These are phyloP conservation scores for Gossypium mustelinum DNA, from an alignment of 345 rosid genomes.

Conservation along the genomic window DNA sequence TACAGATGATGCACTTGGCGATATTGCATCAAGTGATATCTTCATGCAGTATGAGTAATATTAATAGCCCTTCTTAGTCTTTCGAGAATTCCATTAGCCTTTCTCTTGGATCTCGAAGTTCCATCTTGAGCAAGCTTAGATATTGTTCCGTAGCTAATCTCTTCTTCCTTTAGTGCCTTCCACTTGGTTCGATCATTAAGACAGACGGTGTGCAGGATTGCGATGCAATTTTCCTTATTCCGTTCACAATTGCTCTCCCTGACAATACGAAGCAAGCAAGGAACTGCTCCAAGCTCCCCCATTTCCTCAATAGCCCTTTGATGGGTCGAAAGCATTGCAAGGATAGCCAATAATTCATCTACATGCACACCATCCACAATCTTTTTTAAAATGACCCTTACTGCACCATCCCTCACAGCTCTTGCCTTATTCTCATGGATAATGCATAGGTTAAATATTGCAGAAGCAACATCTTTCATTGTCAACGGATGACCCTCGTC, in stretches of 20 bases:
- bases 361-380: conserved; percentile 58
- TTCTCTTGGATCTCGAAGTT: conserved; percentile 91
- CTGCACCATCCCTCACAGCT: conserved; percentile 84
- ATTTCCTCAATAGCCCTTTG: conserved; percentile 76
- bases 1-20: conserved; percentile 21
- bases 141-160: conserved; percentile 51
- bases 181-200: conserved; percentile 68
- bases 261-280: conserved; percentile 64
- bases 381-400: conserved; percentile 60
- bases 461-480: conserved; percentile 87
- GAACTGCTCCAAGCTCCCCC: conserved; percentile 61
- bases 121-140: conserved; percentile 77
- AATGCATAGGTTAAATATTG: conserved; percentile 75
- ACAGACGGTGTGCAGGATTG: conserved; percentile 67
- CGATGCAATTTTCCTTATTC: conserved; percentile 82
- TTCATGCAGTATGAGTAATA: conserved; percentile 84
- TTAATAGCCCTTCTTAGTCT: conserved; percentile 62
- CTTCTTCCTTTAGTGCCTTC: conserved; percentile 80
- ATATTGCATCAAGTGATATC: not conserved
- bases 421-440: conserved; percentile 75
- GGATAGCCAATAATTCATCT: conserved; percentile 78
- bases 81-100: conserved; percentile 77
- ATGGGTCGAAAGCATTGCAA: conserved; percentile 78
- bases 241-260: conserved; percentile 74
- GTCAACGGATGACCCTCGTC: conserved; percentile 80